A percentile compares a stretch with the other conserved stretches of the same genome.
phyloP scores from a whole-genome alignment of 2,329 filamentous ascomycete species.

The Pyrenophora tritici-repentis region DNA sequence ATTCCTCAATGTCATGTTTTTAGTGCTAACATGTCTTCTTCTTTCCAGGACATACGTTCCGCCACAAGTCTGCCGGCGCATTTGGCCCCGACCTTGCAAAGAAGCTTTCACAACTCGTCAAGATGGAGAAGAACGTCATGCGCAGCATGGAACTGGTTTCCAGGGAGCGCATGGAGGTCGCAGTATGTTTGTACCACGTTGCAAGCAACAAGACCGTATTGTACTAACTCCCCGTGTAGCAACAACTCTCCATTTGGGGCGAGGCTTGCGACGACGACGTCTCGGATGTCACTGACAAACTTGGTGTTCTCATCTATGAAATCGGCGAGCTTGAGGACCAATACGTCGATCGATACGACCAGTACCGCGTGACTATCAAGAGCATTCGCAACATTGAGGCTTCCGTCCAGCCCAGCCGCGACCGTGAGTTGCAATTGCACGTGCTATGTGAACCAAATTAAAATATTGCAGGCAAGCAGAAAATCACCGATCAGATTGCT shows the following conservation, averaged over 20 bases:
- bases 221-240: conserved; percentile 57
- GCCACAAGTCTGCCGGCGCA: conserved; percentile 74
- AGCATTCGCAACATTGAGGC: conserved; percentile 99
- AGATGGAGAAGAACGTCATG: conserved; percentile 99
- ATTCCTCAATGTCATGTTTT: background rate
- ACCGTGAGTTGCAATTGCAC: conserved; percentile 67
- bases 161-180: conserved; percentile 96
- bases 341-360: conserved; percentile 97
- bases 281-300: conserved; percentile 97
- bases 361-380: conserved; percentile 99
- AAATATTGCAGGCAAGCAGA: conserved; percentile 78
- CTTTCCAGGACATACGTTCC: conserved; percentile 67
- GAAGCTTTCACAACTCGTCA: conserved; percentile 96
- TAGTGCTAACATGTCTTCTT: conserved; percentile 13
- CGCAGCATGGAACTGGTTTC: conserved; percentile 94
- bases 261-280: conserved; percentile 96
- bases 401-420: conserved; percentile 95
- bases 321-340: conserved; percentile 98
- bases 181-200: conserved; percentile 65
- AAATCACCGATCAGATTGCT: conserved; percentile 98
- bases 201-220: conserved; percentile 2
- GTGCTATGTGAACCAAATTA: conserved; percentile 2
- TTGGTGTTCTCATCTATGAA: conserved; percentile 96
- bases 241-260: conserved; percentile 99
- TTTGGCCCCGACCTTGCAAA: conserved; percentile 89